These are phyloP conservation scores for Venturia effusa DNA, from an alignment of 2,329 filamentous ascomycete species.

Conservation along the genomic window DNA sequence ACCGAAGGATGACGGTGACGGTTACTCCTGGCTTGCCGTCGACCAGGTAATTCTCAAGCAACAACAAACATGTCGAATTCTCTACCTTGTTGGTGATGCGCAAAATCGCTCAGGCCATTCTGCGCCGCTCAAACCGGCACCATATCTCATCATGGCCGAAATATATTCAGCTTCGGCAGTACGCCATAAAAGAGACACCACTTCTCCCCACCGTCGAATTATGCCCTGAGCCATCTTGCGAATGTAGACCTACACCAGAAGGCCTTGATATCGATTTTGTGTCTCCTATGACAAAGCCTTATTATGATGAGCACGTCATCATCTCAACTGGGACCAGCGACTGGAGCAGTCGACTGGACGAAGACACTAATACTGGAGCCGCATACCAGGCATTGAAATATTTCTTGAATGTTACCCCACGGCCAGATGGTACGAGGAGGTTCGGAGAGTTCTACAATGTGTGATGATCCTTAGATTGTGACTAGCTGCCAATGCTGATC, in stretches of 20 bases:
- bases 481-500: background rate
- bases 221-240: constrained; percentile 69
- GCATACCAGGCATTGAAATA: background rate
- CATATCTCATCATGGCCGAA: background rate
- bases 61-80: background rate
- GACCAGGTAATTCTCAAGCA: background rate
- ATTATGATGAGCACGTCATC: constrained; percentile 72
- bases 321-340: constrained; percentile 71
- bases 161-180: background rate
- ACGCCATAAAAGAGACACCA: constrained; percentile 11
- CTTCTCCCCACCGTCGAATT: constrained; percentile 35
- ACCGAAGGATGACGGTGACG: background rate
- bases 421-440: background rate
- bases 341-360: constrained; percentile 77
- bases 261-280: constrained; percentile 65
- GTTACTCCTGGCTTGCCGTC: background rate
- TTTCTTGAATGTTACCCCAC: background rate
- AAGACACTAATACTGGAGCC: constrained; percentile 39
- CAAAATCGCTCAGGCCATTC: background rate
- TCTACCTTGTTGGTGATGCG: background rate
- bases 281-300: constrained; percentile 59
- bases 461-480: background rate
- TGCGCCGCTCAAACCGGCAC: background rate
- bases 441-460: constrained; percentile 6
- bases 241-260: constrained; percentile 55